A percentile compares a stretch with the other conserved stretches of the same genome.
Evolutionary conservation across 352 stramenopile species (phyloP).

Genomic region (Globisporangium megalacanthum): DNA sequence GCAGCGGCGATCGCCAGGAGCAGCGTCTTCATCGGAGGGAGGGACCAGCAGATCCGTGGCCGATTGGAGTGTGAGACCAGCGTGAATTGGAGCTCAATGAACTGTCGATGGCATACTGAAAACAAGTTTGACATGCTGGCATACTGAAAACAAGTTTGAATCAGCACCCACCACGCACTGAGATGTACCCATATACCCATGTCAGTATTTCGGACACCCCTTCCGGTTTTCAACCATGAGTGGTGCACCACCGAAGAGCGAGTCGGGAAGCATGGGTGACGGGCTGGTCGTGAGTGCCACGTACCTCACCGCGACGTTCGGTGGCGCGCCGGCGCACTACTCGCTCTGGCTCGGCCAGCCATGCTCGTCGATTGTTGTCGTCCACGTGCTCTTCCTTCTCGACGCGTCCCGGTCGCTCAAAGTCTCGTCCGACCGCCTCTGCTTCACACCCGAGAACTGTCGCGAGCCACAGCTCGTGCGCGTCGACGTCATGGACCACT

Average conservation of each 20-base stretch:
- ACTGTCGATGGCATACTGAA: no score
- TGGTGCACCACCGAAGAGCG: not conserved
- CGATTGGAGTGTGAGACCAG: no score
- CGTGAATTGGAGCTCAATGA: no score
- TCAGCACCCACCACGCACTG: no score
- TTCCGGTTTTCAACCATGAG: no score
- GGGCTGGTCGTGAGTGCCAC: constrained; percentile 28
- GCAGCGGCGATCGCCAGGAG: not conserved
- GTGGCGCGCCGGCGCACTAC: constrained; percentile 52
- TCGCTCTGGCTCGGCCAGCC: constrained; percentile 44
- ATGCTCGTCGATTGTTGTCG: constrained; percentile 63
- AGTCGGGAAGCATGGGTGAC: constrained; percentile 4
- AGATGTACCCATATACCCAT: no score
- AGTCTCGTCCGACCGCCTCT: constrained; percentile 63
- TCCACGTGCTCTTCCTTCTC: constrained; percentile 51
- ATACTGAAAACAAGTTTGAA: no score
- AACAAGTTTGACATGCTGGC: no score
- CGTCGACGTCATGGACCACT: constrained; percentile 47
- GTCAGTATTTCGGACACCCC: no score
- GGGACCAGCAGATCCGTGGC: no score
- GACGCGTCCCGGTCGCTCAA: constrained; percentile 37
- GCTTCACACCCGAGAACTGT: constrained; percentile 61
- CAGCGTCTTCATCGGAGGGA: not conserved
- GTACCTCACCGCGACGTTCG: constrained; percentile 51
- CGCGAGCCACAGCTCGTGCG: constrained; percentile 54